Evolutionary conservation across 768 basidiomycete species (phyloP).

Genomic region (Leccinellum albellum): DNA sequence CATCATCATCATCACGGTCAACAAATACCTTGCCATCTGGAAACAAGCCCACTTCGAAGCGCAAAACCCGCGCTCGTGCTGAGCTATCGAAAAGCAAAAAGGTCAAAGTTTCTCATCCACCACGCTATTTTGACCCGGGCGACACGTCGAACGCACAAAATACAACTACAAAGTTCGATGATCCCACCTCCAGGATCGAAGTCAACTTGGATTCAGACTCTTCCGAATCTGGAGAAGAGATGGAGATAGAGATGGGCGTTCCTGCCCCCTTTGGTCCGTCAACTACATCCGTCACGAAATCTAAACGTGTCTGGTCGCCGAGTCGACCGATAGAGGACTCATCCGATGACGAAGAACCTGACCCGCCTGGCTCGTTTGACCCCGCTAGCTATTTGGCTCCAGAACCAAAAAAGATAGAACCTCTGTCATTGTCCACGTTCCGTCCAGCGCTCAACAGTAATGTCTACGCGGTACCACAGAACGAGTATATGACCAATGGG

Average conservation of each 20-base stretch:
- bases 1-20: constrained; percentile 3
- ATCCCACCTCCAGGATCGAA: constrained; percentile 35
- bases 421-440: constrained; percentile 46
- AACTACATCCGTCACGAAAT: constrained; percentile 15
- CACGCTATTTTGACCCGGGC: constrained; percentile 33
- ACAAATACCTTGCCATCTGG: background rate
- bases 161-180: constrained; percentile 18
- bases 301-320: constrained; percentile 54
- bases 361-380: background rate
- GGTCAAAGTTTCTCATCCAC: constrained; percentile 26
- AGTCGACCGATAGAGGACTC: constrained; percentile 48
- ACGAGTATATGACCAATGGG: background rate
- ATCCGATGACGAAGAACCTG: constrained; percentile 42
- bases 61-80: constrained; percentile 35
- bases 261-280: constrained; percentile 10
- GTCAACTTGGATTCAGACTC: constrained; percentile 31
- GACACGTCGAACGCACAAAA: constrained; percentile 33
- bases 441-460: constrained; percentile 43
- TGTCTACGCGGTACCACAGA: constrained; percentile 6
- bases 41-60: constrained; percentile 39
- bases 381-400: background rate
- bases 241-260: constrained; percentile 13
- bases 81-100: constrained; percentile 28
- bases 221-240: constrained; percentile 24
- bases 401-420: constrained; percentile 11